A percentile compares a stretch with the other conserved stretches of the same genome.
These are phyloP conservation scores for Fagus sylvatica DNA, from an alignment of 306 rosid genomes.

Conservation along the genomic window DNA sequence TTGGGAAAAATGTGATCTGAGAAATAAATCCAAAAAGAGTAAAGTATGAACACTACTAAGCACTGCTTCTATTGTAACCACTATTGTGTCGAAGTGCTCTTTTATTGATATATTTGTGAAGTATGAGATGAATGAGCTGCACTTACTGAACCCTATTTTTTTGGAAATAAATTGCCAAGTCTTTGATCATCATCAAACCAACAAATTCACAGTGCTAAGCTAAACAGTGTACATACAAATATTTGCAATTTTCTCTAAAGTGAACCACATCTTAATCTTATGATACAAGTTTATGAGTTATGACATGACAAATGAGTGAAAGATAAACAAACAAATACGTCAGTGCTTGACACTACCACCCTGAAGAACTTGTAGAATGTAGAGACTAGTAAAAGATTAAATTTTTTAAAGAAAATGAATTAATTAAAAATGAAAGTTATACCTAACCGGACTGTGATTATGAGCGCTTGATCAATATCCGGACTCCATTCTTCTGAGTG, in stretches of 20 bases:
- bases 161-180: no score
- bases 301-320: not conserved
- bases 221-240: no score
- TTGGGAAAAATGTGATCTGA: no score
- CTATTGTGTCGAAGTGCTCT: no score
- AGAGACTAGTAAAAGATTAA: not conserved
- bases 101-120: no score
- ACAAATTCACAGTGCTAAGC: not conserved
- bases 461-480: conserved; percentile 38
- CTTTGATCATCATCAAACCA: no score
- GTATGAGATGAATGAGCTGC: no score
- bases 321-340: not conserved
- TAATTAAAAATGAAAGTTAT: not conserved
- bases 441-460: conserved; percentile 44
- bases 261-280: not conserved
- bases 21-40: no score
- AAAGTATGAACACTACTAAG: no score
- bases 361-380: no score
- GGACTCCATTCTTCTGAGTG: conserved; percentile 61
- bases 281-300: not conserved
- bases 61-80: no score
- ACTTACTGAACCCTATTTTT: no score
- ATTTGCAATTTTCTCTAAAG: not conserved
- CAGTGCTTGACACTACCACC: not conserved
- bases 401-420: not conserved